phyloP scores from a whole-genome alignment of 352 stramenopile species.

The Phytophthora sp. region DNA sequence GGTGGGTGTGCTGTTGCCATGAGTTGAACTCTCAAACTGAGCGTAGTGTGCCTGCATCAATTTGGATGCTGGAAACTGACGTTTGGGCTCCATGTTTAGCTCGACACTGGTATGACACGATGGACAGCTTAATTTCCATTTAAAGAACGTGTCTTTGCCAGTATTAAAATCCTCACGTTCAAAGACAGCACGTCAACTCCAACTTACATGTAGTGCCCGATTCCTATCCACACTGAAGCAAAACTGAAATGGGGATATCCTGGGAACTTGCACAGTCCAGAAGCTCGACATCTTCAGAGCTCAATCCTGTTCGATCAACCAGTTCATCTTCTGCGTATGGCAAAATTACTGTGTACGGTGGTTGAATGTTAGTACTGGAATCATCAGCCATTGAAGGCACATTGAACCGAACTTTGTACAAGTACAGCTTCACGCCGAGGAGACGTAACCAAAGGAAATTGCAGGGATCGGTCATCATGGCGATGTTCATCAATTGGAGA shows the following conservation, averaged over 20 bases:
- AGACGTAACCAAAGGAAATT: conserved; percentile 40
- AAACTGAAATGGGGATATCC: conserved; percentile 20
- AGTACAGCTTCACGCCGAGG: conserved; percentile 38
- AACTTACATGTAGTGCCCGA: too few species aligned
- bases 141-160: too few species aligned
- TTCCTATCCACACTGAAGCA: conserved; percentile 31
- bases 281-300: conserved; percentile 18
- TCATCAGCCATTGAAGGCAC: too few species aligned
- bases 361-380: background rate
- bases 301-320: conserved; percentile 31
- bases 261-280: conserved; percentile 28
- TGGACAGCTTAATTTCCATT: too few species aligned
- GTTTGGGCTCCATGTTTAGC: too few species aligned
- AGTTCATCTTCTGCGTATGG: conserved; percentile 35
- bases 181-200: too few species aligned
- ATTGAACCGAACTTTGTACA: conserved; percentile 29
- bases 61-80: too few species aligned
- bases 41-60: too few species aligned
- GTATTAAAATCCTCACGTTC: too few species aligned
- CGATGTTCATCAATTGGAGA: conserved; percentile 52
- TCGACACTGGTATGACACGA: too few species aligned
- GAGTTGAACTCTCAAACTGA: too few species aligned
- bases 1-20: conserved; percentile 9
- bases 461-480: conserved; percentile 58
- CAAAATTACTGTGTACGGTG: conserved; percentile 32